Conservation (phyloP, 805 yeast species). For the Wickerhamomyces xylosicus region DNA sequence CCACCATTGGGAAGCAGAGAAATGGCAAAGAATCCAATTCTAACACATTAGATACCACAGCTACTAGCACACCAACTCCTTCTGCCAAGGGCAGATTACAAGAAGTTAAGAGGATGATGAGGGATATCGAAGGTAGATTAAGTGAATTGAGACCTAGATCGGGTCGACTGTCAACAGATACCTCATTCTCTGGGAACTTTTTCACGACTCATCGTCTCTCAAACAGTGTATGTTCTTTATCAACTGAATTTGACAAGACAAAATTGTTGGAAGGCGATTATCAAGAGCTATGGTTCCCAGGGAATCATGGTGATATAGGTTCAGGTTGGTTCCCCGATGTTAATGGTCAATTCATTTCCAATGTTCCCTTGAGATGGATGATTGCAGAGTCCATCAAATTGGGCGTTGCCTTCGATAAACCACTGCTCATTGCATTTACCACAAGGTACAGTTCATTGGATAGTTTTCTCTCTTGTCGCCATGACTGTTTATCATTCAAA, state of each 20-base stretch:
- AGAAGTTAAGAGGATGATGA: slow-evolving; percentile 10
- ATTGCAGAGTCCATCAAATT: slow-evolving; percentile 38
- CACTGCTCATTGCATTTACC: slow-evolving; percentile 30
- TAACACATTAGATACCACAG: too few relatives aligned
- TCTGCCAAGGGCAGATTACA: neutral
- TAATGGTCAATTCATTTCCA: slow-evolving; percentile 34
- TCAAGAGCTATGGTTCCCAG: slow-evolving; percentile 57
- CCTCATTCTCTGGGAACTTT: too few relatives aligned
- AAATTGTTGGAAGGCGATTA: slow-evolving; percentile 23
- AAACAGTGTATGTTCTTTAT: neutral
- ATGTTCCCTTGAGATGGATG: slow-evolving; percentile 53
- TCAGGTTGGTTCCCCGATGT: slow-evolving; percentile 51
- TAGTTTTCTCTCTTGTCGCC: slow-evolving; percentile 37
- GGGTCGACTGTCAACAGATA: too few relatives aligned
- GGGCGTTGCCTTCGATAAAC: slow-evolving; percentile 37
- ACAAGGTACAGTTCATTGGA: slow-evolving; percentile 27
- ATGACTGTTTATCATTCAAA: slow-evolving; percentile 34
- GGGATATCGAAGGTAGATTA: slow-evolving; percentile 9
- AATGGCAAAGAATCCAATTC: neutral
- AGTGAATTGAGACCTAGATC: neutral
- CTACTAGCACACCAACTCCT: neutral
- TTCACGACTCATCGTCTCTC: neutral
- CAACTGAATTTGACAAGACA: slow-evolving; percentile 15
- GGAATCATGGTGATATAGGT: slow-evolving; percentile 61
- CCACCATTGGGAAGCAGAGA: too few relatives aligned